Conservation (phyloP, 75 land plant genomes). For the Picea glauca region DNA sequence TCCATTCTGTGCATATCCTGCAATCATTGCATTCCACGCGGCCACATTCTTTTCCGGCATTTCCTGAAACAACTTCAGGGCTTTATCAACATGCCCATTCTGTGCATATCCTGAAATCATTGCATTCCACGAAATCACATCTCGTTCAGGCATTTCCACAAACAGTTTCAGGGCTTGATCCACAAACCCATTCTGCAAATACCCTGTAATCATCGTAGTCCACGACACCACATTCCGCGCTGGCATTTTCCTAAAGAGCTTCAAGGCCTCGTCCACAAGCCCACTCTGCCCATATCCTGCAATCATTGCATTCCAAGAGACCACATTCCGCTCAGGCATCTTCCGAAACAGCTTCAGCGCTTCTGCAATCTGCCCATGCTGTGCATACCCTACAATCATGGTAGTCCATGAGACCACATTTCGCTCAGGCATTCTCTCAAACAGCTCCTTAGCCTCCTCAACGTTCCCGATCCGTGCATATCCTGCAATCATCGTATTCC, state of each 20-base stretch:
- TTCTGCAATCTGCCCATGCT: background rate
- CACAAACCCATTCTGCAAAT: constrained; percentile 14
- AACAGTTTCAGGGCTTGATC: constrained; percentile 11
- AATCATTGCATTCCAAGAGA: constrained; percentile 8
- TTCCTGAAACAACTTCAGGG: background rate
- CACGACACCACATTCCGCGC: constrained; percentile 14
- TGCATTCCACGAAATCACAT: constrained; percentile 3
- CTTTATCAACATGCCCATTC: constrained; percentile 3
- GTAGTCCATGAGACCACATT: constrained; percentile 6
- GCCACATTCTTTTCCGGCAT: background rate
- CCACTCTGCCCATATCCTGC: background rate
- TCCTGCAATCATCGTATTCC: constrained; percentile 8
- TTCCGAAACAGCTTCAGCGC: background rate
- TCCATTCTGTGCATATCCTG: too few species aligned
- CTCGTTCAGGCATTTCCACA: background rate
- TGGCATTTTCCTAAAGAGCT: constrained; percentile 12
- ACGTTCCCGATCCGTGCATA: background rate
- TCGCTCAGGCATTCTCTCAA: background rate
- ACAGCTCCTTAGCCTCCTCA: background rate
- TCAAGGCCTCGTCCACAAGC: background rate
- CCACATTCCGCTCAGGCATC: background rate
- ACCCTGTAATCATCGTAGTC: constrained; percentile 20
- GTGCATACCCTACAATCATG: background rate
- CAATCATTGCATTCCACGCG: too few species aligned
- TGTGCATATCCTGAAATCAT: constrained; percentile 13